phyloP scores from a whole-genome alignment of 148 eudicot genomes.

The Vaccinium macrocarpon region DNA sequence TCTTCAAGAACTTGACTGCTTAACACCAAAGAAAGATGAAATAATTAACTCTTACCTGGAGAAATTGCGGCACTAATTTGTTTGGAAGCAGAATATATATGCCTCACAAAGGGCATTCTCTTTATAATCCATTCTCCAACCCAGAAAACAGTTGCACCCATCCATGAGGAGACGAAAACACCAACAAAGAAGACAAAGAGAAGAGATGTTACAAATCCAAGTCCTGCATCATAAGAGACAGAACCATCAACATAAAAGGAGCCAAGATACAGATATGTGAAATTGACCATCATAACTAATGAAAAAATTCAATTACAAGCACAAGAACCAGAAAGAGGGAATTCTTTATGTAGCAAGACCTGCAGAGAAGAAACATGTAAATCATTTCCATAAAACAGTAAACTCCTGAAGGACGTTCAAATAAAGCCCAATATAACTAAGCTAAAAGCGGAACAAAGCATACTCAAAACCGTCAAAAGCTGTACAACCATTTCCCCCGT shows the following conservation, averaged over 20 bases:
- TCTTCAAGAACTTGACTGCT: not conserved
- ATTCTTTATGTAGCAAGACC: not conserved
- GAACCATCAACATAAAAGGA: not conserved
- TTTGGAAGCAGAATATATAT: conserved; percentile 86
- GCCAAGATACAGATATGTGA: not conserved
- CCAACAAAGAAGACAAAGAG: conserved; percentile 84
- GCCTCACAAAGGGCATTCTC: conserved; percentile 79
- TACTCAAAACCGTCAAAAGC: not conserved
- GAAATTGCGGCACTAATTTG: conserved; percentile 93
- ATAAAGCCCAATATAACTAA: not conserved
- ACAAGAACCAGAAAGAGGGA: conserved; percentile 4
- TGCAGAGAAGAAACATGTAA: conserved; percentile 7
- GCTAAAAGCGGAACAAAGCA: not conserved
- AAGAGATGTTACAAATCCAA: conserved; percentile 83
- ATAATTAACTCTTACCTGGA: conserved; percentile 54
- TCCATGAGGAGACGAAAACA: conserved; percentile 87
- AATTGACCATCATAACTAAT: not conserved
- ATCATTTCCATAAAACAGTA: not conserved
- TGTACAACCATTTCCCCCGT: not conserved
- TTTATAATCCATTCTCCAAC: conserved; percentile 87
- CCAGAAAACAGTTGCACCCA: conserved; percentile 89
- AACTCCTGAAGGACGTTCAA: not conserved
- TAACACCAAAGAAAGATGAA: not conserved
- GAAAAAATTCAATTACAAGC: not conserved
- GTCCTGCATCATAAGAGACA: conserved; percentile 49